Base-by-base conservation (phyloP, 192 early-diverging fungal species). In the Gaertneriomyces semiglobifer region DNA sequence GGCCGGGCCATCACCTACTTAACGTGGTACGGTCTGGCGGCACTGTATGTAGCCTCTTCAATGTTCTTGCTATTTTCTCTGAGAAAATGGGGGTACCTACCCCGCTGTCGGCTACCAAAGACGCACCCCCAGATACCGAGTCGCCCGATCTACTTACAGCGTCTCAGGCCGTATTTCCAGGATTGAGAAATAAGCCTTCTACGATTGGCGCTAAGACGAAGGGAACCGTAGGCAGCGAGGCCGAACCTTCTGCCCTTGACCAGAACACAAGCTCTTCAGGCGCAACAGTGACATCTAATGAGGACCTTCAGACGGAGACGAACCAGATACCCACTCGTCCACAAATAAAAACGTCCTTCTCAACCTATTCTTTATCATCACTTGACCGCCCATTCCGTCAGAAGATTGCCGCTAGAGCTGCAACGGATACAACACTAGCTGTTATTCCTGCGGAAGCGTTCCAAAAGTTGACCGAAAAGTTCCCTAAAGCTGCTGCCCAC, bases 371-470 rank as follows among this genome's bases (percentile, higher is more conserved):
- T 38, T 12, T 25, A 12, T 39, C 55, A 8, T n/a, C 50, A 52
- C 50, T n/a, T 20, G 20, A 20, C 20, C 72, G 71, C 7, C 56
- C 65, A 14, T 25, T 77, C 6, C 87, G 90, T 44, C 87, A 91
- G 11, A 86, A 91, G 39, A 89, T 97, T 38, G 75, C 94, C 55
- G 89, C 91, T 4, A 81, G 92, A 11, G 95, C 96, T 5, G 87
- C 87, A 6, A 84, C 84, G 5, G 91, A 94, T 72, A 92, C 91
- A 1, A 99, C 95, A 0, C 79, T 99, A 41, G 92, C 91, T 18
- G 89, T 97, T 45, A 93, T 98, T 51, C 96, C 96, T 5, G 94
- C 88, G 9, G 86, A 90, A 64, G 94, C 95, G 0, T 99, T 99
- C 69, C 87, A 88, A 63, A 84, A 90, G 52, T 75, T 98, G 55